Evolutionary conservation across 768 basidiomycete genomes (phyloP), one percentile per base, ranked within the genome.

Genomic region (Agaricus sinodeliciosus): DNA sequence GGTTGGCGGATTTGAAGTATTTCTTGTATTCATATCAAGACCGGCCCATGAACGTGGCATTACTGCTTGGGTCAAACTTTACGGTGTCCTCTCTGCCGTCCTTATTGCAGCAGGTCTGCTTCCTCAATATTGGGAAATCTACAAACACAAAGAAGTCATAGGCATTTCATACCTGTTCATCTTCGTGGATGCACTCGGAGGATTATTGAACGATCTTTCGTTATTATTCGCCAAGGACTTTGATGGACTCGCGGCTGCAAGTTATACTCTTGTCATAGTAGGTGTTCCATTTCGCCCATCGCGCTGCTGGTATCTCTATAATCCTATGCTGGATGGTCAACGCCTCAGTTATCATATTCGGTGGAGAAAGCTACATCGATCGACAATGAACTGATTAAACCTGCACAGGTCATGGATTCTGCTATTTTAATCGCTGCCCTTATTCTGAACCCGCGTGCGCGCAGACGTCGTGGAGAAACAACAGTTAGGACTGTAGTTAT

Each of bases 121-220:
- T 31, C 71, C 90, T 0, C 89, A 92, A 64, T 91, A 85, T 60
- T 81, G 75, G 64, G 87, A 90, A 62, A 90, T 92, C 41, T 85
- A 77, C 67, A 77, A 78, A 56, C 72, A 74, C 59, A 72, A 72
- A 57, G 77, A 82, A 57, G 83, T 86, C 36, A 61, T 79, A 19
- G 89, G 90, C 8, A 80, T 93, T 48, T 87, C 84, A 0, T 68
- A 86, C 42, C 41, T 71, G 6, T 90, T 91, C 68, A 82, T 91
- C 69, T 58, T 67, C 9, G 72, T 91, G 46, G 90, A 93, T 61
- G 72, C 82, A 49, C 62, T 81, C 7, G 90, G 88, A 27, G 85
- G 80, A 4, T 65, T 90, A 2, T 89, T 89, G 67, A 84, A 79
- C 51, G 73, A 79, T 55, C 69, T 88, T 6, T 85, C 84, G 25